Base-by-base conservation (phyloP, 208 protist genomes). In the Leishmania tarentolae region DNA sequence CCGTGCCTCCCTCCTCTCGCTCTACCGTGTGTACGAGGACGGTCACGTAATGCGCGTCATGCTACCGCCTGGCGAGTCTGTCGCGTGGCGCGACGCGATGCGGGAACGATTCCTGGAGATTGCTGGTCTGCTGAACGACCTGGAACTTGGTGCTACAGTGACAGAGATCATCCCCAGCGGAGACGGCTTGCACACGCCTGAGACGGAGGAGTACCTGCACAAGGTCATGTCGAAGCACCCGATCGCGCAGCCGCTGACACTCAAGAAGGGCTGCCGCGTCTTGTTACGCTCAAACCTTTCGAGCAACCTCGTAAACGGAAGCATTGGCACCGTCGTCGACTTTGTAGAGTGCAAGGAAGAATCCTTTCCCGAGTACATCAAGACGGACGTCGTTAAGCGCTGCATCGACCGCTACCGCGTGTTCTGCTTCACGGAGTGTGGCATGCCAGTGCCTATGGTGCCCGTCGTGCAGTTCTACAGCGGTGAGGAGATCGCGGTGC, bases 231-330 rank as follows among this genome's bases (percentile, higher is more conserved):
- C 85, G 57, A 95, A 94, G 83, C 91, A 95, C 82, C 94, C 93
- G 24, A 94, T 97, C 69, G 94, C 91, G 63, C 94, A 95, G 87
- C 91, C 92, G 37, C 78, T 95, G 76, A 92, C 92, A 8, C 86
- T 97, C 73, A 97, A 97, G 86, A 93, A 94, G 78, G 94, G 94
- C 65, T 96, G 93, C 74, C 93, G 92, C 40, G 93, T 98, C 46
- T 85, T 98, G 53, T 88, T 97, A 59, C 91, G 92, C 17, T 75
- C 88, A 42, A 98, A 98, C 78, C 87, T 98, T 17, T 91, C 86
- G 3, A 88, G 82, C 74, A 91, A 90, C 77, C 84, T 98, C 21
- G 95, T 97, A 15, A 97, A 98, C 79, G 95, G 95, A 76, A 96
- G 91, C 86, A 94, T 96, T 85, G 95, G 95, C 72, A 97, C 92